Evolutionary conservation across 2,329 filamentous ascomycete species (phyloP).

Genomic region (Cladosporium sp.): DNA sequence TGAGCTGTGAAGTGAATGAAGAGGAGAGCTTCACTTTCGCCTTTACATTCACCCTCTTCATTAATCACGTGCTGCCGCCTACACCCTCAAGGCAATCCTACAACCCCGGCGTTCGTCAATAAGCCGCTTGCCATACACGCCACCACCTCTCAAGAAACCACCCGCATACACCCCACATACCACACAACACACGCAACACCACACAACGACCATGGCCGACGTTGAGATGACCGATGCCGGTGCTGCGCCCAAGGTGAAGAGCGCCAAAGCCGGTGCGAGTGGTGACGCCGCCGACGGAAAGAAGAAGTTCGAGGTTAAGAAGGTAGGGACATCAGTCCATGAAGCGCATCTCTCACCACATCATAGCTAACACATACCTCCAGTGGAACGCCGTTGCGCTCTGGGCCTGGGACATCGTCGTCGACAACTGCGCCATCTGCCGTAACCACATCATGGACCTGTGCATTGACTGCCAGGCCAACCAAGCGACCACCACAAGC

Average conservation of each 20-base stretch:
- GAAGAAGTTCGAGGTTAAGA: slow-evolving; percentile 98
- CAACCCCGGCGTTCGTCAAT: background rate
- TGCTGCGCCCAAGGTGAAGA: slow-evolving; percentile 52
- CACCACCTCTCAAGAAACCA: background rate
- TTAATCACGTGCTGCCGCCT: background rate
- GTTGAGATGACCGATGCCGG: slow-evolving; percentile 93
- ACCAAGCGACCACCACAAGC: slow-evolving; percentile 93
- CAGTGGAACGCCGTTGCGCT: slow-evolving; percentile 98
- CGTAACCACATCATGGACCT: slow-evolving; percentile 99
- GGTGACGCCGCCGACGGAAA: slow-evolving; percentile 63
- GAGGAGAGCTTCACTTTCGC: background rate
- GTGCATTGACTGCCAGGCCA: slow-evolving; percentile 98
- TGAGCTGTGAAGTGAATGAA: background rate
- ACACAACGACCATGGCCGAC: slow-evolving; percentile 71
- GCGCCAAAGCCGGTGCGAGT: slow-evolving; percentile 53
- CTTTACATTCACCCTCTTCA: background rate
- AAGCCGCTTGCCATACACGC: background rate
- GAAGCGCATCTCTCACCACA: background rate
- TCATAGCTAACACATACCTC: slow-evolving; percentile 13
- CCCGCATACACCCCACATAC: slow-evolving; percentile 25
- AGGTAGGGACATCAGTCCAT: slow-evolving; percentile 58
- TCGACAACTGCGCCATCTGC: slow-evolving; percentile 99
- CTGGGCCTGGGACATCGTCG: slow-evolving; percentile 99
- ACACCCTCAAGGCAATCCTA: background rate
- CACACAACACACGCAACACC: slow-evolving; percentile 21